Conservation (phyloP, 2,329 filamentous ascomycete species). For the Podosphaera xanthii region DNA sequence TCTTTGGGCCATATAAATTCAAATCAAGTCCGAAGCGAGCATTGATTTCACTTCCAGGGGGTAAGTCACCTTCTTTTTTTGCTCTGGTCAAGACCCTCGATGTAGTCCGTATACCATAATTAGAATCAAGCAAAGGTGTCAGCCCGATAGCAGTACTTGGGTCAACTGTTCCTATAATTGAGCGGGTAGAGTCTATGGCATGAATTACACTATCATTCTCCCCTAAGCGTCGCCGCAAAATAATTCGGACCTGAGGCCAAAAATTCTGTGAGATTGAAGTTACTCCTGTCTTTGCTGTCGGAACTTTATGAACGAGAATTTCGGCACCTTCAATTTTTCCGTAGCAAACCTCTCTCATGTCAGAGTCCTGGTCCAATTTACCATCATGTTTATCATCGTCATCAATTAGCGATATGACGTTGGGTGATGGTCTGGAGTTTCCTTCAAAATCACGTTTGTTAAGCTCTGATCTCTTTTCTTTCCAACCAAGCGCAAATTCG, state of each 20-base stretch:
- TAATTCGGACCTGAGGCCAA: conserved; percentile 55
- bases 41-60: conserved; percentile 37
- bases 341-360: conserved; percentile 55
- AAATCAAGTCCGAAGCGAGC: conserved; percentile 40
- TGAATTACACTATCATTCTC: conserved; percentile 38
- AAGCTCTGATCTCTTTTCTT: conserved; percentile 20
- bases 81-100: conserved; percentile 46
- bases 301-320: conserved; percentile 44
- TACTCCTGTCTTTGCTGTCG: conserved; percentile 40
- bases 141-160: conserved; percentile 41
- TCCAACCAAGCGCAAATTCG: conserved; percentile 16
- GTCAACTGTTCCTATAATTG: conserved; percentile 58
- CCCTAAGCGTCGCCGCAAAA: conserved; percentile 35
- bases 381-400: conserved; percentile 28
- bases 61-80: conserved; percentile 34
- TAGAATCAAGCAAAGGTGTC: conserved; percentile 48
- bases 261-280: conserved; percentile 31
- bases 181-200: conserved; percentile 47
- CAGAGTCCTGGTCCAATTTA: conserved; percentile 32
- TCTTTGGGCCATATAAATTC: conserved; percentile 57
- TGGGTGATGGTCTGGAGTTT: conserved; percentile 18
- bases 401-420: conserved; percentile 17
- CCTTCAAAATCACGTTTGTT: conserved; percentile 6
- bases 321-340: conserved; percentile 48
- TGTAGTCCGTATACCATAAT: conserved; percentile 43